A percentile compares a stretch with the other conserved stretches of the same genome.
phyloP scores from a whole-genome alignment of 345 rosid species.

The Theobroma cacao region DNA sequence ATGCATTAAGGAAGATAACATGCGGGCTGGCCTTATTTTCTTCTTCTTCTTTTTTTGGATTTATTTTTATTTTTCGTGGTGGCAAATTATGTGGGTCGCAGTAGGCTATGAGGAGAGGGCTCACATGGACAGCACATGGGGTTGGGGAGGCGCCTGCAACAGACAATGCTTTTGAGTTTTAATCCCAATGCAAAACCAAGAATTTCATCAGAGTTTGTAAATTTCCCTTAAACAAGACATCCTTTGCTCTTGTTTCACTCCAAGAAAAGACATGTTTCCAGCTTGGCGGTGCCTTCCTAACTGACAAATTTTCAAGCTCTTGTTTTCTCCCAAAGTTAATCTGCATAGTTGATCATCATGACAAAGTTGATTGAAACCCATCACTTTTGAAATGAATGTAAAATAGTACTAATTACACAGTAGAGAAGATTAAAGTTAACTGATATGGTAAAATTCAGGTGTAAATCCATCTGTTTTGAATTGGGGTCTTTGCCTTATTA shows the following conservation, averaged over 20 bases:
- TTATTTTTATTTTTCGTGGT: background rate
- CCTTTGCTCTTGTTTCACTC: constrained; percentile 41
- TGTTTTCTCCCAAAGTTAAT: background rate
- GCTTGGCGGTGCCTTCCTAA: constrained; percentile 1
- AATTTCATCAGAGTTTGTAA: background rate
- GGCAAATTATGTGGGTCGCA: constrained; percentile 6
- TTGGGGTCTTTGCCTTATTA: background rate
- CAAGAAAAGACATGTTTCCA: constrained; percentile 25
- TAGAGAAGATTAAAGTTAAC: background rate
- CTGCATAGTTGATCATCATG: background rate
- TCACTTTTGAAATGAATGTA: background rate
- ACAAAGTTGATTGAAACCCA: background rate
- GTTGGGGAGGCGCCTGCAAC: constrained; percentile 12
- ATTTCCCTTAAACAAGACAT: constrained; percentile 22
- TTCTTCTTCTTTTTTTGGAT: too few relatives aligned
- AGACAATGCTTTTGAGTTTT: background rate
- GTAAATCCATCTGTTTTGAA: background rate
- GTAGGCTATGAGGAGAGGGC: constrained; percentile 8
- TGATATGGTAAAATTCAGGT: background rate
- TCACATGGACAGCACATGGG: constrained; percentile 44
- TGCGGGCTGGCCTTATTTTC: background rate
- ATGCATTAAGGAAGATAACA: background rate
- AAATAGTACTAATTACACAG: background rate
- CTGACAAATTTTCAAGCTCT: background rate
- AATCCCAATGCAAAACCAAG: background rate